Percentiles rank a stretch among this genome's conserved stretches.
phyloP scores from a whole-genome alignment of 2,329 filamentous ascomycete genomes.

The Trichoderma harzianum region DNA sequence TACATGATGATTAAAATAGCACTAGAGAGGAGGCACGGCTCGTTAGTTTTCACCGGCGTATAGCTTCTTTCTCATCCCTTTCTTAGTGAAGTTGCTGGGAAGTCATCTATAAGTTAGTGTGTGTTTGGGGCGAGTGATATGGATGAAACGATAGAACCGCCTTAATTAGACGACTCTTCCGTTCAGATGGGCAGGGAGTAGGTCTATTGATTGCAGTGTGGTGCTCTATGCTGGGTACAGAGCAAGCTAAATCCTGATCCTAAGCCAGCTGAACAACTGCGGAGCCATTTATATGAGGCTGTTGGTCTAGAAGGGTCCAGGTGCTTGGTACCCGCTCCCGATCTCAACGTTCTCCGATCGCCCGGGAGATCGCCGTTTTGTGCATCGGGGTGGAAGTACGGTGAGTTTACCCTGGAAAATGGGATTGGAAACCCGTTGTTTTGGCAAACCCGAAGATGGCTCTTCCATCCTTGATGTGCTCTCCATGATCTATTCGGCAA shows the following conservation, averaged over 20 bases:
- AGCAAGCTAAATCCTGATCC: not conserved
- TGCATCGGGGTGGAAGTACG: not conserved
- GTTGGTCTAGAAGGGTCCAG: not conserved
- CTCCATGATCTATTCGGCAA: not conserved
- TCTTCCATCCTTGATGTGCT: not conserved
- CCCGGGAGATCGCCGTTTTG: not conserved
- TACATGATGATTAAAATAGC: not conserved
- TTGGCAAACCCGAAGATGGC: not conserved
- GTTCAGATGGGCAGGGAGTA: not conserved
- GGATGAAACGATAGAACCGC: not conserved
- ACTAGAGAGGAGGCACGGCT: not conserved
- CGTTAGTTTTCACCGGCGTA: not conserved
- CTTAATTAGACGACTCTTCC: not conserved
- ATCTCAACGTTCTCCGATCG: constrained; percentile 8
- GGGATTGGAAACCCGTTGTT: not conserved
- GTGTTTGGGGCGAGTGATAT: not conserved
- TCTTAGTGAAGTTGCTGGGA: no score
- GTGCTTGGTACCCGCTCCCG: not conserved
- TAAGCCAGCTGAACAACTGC: not conserved
- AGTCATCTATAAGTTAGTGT: not conserved
- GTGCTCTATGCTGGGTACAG: not conserved
- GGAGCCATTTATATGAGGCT: not conserved
- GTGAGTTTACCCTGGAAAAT: not conserved
- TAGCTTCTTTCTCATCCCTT: not conserved
- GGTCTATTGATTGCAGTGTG: no score